Evolutionary conservation across 2,329 filamentous ascomycete genomes (phyloP).

Genomic region (Claviceps sp.): DNA sequence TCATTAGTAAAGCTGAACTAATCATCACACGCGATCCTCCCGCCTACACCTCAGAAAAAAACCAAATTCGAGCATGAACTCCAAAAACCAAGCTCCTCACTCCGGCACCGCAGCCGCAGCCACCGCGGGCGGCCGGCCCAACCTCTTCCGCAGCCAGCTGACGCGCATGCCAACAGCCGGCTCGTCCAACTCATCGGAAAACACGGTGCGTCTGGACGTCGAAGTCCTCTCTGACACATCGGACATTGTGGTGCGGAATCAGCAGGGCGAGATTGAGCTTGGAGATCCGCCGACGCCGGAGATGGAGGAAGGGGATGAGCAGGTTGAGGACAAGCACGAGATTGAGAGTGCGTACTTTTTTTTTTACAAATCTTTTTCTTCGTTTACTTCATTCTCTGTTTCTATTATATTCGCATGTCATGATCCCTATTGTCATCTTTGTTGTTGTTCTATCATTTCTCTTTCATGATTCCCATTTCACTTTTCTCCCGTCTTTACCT

Average conservation of each 20-base stretch:
- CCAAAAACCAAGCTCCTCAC: background rate
- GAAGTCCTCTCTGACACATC: conserved; percentile 30
- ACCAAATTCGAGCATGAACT: conserved; percentile 1
- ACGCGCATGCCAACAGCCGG: conserved; percentile 40
- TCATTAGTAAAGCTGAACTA: no score
- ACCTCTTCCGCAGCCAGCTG: conserved; percentile 47
- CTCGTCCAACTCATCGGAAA: conserved; percentile 22
- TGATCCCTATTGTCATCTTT: background rate
- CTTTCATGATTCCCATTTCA: background rate
- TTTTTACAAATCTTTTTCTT: background rate
- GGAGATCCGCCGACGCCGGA: conserved; percentile 39
- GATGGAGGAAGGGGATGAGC: conserved; percentile 41
- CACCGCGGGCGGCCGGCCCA: conserved; percentile 14
- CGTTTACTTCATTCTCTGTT: background rate
- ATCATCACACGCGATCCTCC: background rate
- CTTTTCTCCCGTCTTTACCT: background rate
- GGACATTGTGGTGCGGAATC: conserved; percentile 50
- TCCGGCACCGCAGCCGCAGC: conserved; percentile 1
- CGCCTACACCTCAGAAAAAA: no score
- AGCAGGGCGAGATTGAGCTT: conserved; percentile 50
- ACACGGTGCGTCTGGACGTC: conserved; percentile 35
- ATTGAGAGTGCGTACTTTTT: conserved; percentile 33
- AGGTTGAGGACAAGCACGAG: conserved; percentile 43
- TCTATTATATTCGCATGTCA: background rate
- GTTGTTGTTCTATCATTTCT: no score